These are phyloP conservation scores for Teratosphaeria nubilosa DNA, from an alignment of 2,329 filamentous ascomycete species.

Conservation along the genomic window DNA sequence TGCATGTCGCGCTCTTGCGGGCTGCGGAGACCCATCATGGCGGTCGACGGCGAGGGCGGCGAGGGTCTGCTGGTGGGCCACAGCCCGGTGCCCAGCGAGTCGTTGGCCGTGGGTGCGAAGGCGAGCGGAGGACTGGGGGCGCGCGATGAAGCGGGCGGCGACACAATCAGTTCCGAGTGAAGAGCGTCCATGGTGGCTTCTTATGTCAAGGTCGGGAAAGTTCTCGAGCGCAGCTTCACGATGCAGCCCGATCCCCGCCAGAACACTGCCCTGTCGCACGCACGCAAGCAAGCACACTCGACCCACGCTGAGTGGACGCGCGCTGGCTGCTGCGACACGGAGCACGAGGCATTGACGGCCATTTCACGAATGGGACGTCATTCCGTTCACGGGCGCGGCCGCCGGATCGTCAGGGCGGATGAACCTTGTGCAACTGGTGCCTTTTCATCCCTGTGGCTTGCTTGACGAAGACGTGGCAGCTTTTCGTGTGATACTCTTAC, in stretches of 20 bases:
- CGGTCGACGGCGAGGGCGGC: slow-evolving; percentile 7
- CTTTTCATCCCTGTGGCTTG: not conserved
- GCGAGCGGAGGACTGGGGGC: slow-evolving; percentile 24
- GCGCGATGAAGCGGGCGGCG: not conserved
- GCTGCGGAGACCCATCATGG: slow-evolving; percentile 14
- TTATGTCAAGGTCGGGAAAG: no score
- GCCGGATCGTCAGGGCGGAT: not conserved
- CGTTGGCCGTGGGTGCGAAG: slow-evolving; percentile 26
- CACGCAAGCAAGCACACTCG: not conserved
- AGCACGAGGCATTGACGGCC: not conserved
- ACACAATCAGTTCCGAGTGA: slow-evolving; percentile 1
- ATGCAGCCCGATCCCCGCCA: not conserved
- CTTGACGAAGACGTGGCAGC: not conserved
- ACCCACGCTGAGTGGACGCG: not conserved
- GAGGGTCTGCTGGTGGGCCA: slow-evolving; percentile 8
- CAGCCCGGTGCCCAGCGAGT: slow-evolving; percentile 17
- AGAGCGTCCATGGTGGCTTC: not conserved
- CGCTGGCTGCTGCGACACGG: not conserved
- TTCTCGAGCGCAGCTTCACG: not conserved
- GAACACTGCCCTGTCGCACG: no score
- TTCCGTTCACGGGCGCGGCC: not conserved
- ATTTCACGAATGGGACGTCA: not conserved
- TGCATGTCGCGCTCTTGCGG: slow-evolving; percentile 18
- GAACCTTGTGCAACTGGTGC: not conserved
- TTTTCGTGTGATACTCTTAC: not conserved